Conservation (phyloP, 768 basidiomycete genomes). For the Amanita rubescens region DNA sequence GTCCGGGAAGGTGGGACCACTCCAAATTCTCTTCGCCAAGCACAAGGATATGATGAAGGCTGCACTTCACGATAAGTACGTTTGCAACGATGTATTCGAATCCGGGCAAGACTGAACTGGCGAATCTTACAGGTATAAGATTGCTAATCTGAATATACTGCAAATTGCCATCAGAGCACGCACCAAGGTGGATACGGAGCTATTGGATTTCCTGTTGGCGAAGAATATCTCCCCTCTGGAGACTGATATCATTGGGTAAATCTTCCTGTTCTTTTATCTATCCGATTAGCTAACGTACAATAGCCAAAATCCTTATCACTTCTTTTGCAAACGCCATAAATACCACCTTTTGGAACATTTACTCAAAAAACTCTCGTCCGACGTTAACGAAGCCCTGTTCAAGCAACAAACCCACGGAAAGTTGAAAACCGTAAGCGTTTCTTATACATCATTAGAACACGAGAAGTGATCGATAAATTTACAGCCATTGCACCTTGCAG, state of each 20-base stretch:
- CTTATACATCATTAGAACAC: too few relatives aligned
- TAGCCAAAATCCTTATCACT: constrained; percentile 55
- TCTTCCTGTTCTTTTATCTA: constrained; percentile 9
- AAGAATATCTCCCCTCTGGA: too few relatives aligned
- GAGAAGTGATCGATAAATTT: background rate
- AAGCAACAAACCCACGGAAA: too few relatives aligned
- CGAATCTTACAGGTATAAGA: constrained; percentile 33
- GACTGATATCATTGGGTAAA: constrained; percentile 41
- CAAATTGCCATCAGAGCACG: constrained; percentile 29
- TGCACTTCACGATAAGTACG: constrained; percentile 37
- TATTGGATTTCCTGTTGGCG: too few relatives aligned
- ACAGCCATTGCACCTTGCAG: constrained; percentile 51
- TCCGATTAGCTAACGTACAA: background rate
- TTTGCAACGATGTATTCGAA: background rate
- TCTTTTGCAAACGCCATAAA: constrained; percentile 25
- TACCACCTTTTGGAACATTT: constrained; percentile 33
- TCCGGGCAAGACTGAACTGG: background rate
- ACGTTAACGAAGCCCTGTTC: too few relatives aligned
- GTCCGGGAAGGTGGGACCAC: constrained; percentile 24
- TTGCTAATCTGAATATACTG: constrained; percentile 37
- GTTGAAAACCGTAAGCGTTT: constrained; percentile 5
- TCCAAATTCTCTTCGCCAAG: constrained; percentile 40
- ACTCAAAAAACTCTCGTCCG: constrained; percentile 40
- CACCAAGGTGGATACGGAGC: constrained; percentile 15
- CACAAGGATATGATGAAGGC: constrained; percentile 33